Conservation (phyloP, 176 grass and related monocot genomes). For the Saccharum officinarum region DNA sequence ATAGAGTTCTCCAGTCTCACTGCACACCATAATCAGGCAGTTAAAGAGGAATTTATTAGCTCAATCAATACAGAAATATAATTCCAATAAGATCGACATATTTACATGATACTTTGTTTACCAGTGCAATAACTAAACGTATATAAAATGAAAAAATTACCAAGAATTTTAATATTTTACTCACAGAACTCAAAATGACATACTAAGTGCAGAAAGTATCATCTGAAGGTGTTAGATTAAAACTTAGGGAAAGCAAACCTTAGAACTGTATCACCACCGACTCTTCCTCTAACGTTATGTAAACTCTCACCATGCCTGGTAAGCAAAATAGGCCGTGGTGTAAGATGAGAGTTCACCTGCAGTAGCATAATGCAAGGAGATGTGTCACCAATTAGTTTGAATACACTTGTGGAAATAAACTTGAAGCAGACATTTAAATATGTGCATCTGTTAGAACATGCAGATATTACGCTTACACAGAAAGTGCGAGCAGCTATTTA, state of each 20-base stretch:
- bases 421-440: slow-evolving; percentile 1
- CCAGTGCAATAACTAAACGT: slow-evolving; percentile 2
- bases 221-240: slow-evolving; percentile 27
- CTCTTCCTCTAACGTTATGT: slow-evolving; percentile 92
- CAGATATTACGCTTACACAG: not conserved
- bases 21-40: slow-evolving; percentile 41
- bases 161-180: slow-evolving; percentile 33
- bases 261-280: slow-evolving; percentile 93
- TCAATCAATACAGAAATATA: slow-evolving; percentile 27
- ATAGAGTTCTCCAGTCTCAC: slow-evolving; percentile 91
- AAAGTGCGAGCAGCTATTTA: slow-evolving; percentile 16
- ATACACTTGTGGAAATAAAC: not conserved
- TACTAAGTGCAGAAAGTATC: not conserved
- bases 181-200: slow-evolving; percentile 29
- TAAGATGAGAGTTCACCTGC: slow-evolving; percentile 97
- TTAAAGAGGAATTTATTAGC: slow-evolving; percentile 27
- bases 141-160: not conserved
- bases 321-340: slow-evolving; percentile 92
- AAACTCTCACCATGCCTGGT: slow-evolving; percentile 98
- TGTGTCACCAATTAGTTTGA: slow-evolving; percentile 12
- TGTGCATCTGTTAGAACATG: not conserved
- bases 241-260: slow-evolving; percentile 61
- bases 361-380: slow-evolving; percentile 31
- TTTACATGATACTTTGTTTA: slow-evolving; percentile 3
- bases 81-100: not conserved